Evolutionary conservation across 768 basidiomycete genomes (phyloP), one percentile per base, ranked within the genome.

Genomic region (Megacollybia marginata): DNA sequence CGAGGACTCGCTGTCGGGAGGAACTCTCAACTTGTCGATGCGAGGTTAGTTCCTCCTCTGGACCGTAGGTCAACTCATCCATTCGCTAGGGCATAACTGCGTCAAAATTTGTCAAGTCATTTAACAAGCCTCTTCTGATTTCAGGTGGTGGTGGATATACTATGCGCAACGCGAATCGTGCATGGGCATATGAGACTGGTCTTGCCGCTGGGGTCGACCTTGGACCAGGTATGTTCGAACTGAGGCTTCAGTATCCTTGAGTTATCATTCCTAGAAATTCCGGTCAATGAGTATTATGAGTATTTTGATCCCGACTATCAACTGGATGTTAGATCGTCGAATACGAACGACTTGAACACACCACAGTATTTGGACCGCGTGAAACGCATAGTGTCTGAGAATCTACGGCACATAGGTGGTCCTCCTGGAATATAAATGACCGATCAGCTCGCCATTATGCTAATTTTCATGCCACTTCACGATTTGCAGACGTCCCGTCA

Each of bases 121-220:
- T 98, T 69, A 87, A 90, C 62, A 86, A 91, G 45, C 96, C 96
- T 2, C 66, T 98, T n/a, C 71, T 99, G 10, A 74, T 99, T 16
- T 81, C 98, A 20, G 96, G 96, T 12, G 96, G 96, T 23, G 96
- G 96, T 9, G 96, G 96, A 0, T 99, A 99, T 66, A 99, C 96
- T 4, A 95, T 99, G 82, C 87, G 94, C 42, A 95, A 95, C 54
- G 95, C 97, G 52, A 93, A 92, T 54, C 80, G 96, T 40, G 85
- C 89, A 11, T 99, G 96, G 96, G 95, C 96, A 18, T 99, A 82
- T 59, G 96, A 99, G 69, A 99, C 96, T 2, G 96, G 96, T 19
- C 68, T 99, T 40, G 96, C 96, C n/a, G 93, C 95, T 19, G 96
- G 96, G 10, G 89, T 94, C 18, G 93, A 98, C 65, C 78, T 99